Percentiles rank a stretch among this genome's conserved stretches.
phyloP scores from a whole-genome alignment of 2,329 filamentous ascomycete species.

The Claviceps spartinae region DNA sequence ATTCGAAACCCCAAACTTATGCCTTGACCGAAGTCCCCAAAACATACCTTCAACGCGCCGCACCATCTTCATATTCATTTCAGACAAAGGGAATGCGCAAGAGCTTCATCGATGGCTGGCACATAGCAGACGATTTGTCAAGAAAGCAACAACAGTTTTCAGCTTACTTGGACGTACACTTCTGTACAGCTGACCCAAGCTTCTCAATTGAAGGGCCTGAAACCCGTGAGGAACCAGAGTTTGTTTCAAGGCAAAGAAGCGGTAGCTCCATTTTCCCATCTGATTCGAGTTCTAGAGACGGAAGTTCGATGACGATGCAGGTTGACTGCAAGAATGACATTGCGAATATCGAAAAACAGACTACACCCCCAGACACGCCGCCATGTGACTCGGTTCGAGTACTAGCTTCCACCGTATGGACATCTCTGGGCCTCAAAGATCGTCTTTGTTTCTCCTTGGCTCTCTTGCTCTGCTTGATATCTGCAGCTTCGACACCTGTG shows the following conservation, averaged over 20 bases:
- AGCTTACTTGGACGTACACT: slow-evolving; percentile 3
- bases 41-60: background rate
- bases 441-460: slow-evolving; percentile 45
- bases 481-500: slow-evolving; percentile 54
- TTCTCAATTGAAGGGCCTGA: background rate
- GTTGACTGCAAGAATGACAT: background rate
- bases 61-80: background rate
- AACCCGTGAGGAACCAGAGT: background rate
- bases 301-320: background rate
- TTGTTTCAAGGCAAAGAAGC: background rate
- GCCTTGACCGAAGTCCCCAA: background rate
- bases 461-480: slow-evolving; percentile 45
- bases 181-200: background rate
- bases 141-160: slow-evolving; percentile 2
- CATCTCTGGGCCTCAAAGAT: slow-evolving; percentile 38
- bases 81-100: slow-evolving; percentile 40
- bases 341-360: background rate
- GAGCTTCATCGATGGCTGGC: slow-evolving; percentile 28
- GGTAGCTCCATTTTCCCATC: background rate
- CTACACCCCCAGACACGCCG: background rate
- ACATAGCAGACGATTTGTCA: background rate
- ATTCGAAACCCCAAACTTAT: too few species aligned
- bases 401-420: slow-evolving; percentile 49
- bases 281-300: background rate
- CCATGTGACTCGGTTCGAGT: background rate